phyloP scores from a whole-genome alignment of 345 rosid genomes.

The Lepidium sativum region DNA sequence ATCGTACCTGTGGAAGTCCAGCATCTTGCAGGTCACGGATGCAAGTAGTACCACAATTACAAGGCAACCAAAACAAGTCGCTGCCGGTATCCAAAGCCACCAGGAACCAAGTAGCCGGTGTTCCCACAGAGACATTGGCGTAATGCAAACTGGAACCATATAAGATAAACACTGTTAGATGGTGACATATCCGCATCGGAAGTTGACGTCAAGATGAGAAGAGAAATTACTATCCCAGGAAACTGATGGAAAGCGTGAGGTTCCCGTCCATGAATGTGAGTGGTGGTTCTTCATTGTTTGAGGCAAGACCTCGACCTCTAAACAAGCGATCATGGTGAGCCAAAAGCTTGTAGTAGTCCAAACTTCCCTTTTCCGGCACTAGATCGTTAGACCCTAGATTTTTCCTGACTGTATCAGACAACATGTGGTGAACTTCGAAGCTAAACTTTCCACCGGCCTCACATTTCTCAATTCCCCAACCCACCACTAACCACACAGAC shows the following conservation, averaged over 20 bases:
- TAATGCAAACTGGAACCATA: conserved; percentile 59
- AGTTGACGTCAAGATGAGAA: background rate
- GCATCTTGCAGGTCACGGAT: conserved; percentile 27
- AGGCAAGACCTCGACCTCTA: conserved; percentile 64
- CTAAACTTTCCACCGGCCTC: conserved; percentile 11
- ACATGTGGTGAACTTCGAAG: conserved; percentile 23
- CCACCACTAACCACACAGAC: conserved; percentile 10
- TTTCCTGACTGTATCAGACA: conserved; percentile 16
- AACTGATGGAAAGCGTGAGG: conserved; percentile 32
- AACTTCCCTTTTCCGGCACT: conserved; percentile 11
- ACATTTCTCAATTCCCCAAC: conserved; percentile 19
- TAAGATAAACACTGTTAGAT: background rate
- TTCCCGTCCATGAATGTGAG: conserved; percentile 56
- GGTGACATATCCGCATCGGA: too few species aligned
- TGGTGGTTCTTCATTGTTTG: conserved; percentile 26
- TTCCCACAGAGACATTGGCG: conserved; percentile 75
- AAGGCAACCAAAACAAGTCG: conserved; percentile 87
- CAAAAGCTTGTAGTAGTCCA: conserved; percentile 34
- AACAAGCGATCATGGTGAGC: conserved; percentile 55
- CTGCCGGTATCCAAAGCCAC: conserved; percentile 91
- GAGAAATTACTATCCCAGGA: conserved; percentile 33
- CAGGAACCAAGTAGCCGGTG: conserved; percentile 50
- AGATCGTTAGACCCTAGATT: background rate
- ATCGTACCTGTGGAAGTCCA: conserved; percentile 29
- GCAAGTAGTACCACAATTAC: conserved; percentile 62